Percentiles rank a stretch among this genome's conserved stretches.
Evolutionary conservation across 257 asterid species (phyloP).

Genomic region (Coffea canephora): DNA sequence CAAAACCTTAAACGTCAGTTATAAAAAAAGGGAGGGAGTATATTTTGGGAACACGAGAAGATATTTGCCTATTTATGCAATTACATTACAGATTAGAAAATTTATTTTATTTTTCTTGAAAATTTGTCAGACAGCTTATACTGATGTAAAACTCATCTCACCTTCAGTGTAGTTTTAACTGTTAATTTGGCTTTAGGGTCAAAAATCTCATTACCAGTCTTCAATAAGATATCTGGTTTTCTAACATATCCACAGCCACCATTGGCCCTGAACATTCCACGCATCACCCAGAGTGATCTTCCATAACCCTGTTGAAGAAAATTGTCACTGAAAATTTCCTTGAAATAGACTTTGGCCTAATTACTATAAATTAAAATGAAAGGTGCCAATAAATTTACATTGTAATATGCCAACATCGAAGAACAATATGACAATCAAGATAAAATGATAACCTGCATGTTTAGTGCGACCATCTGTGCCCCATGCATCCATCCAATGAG

Average conservation of each 20-base stretch:
- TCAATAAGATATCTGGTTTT: slow-evolving; percentile 69
- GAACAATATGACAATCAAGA: neutral
- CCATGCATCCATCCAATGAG: slow-evolving; percentile 90
- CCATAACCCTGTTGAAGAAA: slow-evolving; percentile 72
- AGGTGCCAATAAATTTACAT: neutral
- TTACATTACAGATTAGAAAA: neutral
- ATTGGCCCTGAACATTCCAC: slow-evolving; percentile 87
- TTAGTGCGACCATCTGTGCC: slow-evolving; percentile 97
- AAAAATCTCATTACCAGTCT: slow-evolving; percentile 54
- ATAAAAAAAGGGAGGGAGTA: too few relatives aligned
- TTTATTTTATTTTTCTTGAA: neutral
- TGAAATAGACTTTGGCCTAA: neutral
- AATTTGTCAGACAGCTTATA: neutral
- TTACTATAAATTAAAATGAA: neutral
- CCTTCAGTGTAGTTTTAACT: slow-evolving; percentile 74
- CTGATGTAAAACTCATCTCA: slow-evolving; percentile 22
- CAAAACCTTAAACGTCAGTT: too few relatives aligned
- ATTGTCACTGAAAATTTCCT: neutral
- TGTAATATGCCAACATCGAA: neutral
- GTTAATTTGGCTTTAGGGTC: slow-evolving; percentile 53
- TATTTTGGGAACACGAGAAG: neutral
- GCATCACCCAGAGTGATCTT: slow-evolving; percentile 94
- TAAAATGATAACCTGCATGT: slow-evolving; percentile 71
- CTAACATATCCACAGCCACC: slow-evolving; percentile 92
- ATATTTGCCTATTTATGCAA: neutral